Evolutionary conservation across 371 early-diverging fungal species (phyloP).

Genomic region (Mortierella sp.): DNA sequence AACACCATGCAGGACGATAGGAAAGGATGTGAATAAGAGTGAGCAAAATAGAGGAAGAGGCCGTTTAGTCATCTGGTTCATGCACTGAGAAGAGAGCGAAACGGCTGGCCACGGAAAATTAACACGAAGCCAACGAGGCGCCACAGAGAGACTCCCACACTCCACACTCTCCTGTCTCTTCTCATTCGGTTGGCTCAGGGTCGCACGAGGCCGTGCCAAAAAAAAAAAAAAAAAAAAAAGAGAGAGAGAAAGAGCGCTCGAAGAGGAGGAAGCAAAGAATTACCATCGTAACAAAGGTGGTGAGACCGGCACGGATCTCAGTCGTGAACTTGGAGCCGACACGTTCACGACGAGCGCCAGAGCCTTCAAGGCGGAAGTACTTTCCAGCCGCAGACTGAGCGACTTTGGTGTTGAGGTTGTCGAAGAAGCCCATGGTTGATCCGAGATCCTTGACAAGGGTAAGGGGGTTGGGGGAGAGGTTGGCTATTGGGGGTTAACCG

Average conservation of each 20-base stretch:
- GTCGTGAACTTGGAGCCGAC: slow-evolving; percentile 69
- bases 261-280: background rate
- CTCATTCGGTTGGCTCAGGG: background rate
- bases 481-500: background rate
- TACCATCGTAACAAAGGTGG: slow-evolving; percentile 78
- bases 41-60: background rate
- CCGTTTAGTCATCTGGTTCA: too few relatives aligned
- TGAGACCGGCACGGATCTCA: slow-evolving; percentile 75
- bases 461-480: background rate
- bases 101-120: background rate
- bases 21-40: background rate
- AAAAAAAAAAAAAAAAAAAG: background rate
- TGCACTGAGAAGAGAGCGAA: background rate
- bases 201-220: background rate
- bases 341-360: slow-evolving; percentile 65
- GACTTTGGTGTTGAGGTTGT: slow-evolving; percentile 59
- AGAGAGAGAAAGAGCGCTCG: background rate
- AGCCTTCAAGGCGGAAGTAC: slow-evolving; percentile 73
- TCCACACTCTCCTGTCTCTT: background rate
- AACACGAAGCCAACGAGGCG: background rate
- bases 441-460: background rate
- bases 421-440: slow-evolving; percentile 23
- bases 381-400: slow-evolving; percentile 65
- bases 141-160: too few relatives aligned
- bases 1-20: background rate